phyloP scores from a whole-genome alignment of 257 asterid genomes.

The Galeopsis tetrahit region DNA sequence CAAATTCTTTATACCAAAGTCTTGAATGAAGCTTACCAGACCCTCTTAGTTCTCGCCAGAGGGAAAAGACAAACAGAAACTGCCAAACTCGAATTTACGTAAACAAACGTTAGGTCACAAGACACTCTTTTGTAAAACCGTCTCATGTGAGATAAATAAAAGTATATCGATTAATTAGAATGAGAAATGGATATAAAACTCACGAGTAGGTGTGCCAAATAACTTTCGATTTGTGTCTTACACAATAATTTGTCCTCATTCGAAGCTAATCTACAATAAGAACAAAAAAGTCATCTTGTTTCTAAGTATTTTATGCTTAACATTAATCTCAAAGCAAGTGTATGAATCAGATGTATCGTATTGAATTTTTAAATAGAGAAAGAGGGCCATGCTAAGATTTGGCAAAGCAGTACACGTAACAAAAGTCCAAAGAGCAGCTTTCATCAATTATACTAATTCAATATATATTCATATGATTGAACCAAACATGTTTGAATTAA shows the following conservation, averaged over 20 bases:
- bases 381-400: slow-evolving; percentile 14
- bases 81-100: background rate
- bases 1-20: background rate
- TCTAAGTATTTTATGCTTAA: background rate
- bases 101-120: background rate
- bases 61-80: background rate
- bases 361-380: slow-evolving; percentile 10
- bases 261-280: background rate
- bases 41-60: background rate
- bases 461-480: background rate
- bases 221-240: background rate
- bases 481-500: slow-evolving; percentile 22
- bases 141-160: background rate
- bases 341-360: slow-evolving; percentile 14
- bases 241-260: background rate
- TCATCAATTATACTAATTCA: slow-evolving; percentile 16
- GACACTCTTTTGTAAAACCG: background rate
- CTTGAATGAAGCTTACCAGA: background rate
- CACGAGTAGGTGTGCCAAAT: background rate
- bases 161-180: background rate
- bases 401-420: slow-evolving; percentile 13
- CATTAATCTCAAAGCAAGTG: slow-evolving; percentile 19
- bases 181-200: background rate
- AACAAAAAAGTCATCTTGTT: background rate
- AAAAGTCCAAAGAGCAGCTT: slow-evolving; percentile 31